Evolutionary conservation across 495 filamentous ascomycete species (phyloP).

Genomic region (Cairneyella variabilis): DNA sequence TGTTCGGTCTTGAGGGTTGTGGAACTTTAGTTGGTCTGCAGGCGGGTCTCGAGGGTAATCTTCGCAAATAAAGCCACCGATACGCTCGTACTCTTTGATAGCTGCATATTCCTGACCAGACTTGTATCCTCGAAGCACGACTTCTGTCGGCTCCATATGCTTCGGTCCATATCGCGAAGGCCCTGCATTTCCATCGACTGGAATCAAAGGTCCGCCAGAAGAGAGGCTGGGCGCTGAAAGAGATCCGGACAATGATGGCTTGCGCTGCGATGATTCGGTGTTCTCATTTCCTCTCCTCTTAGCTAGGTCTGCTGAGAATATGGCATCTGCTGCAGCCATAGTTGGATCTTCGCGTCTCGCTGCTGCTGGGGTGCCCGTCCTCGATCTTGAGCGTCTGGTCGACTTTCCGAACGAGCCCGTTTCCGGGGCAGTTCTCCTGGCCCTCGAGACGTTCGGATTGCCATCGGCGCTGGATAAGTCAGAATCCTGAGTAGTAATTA

Average conservation of each 20-base stretch:
- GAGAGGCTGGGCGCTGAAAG: slow-evolving; percentile 19
- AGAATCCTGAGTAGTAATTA: slow-evolving; percentile 18
- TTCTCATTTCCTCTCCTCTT: slow-evolving; percentile 15
- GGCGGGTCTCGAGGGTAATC: slow-evolving; percentile 77
- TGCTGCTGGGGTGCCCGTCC: slow-evolving; percentile 46
- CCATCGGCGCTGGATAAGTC: slow-evolving; percentile 35
- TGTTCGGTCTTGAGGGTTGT: slow-evolving; percentile 60
- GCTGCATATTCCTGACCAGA: slow-evolving; percentile 74
- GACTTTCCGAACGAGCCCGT: slow-evolving; percentile 55
- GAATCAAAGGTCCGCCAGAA: neutral
- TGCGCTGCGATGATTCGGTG: slow-evolving; percentile 18
- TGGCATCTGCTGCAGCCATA: slow-evolving; percentile 46
- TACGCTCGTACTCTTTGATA: slow-evolving; percentile 77
- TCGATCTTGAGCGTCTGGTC: slow-evolving; percentile 46
- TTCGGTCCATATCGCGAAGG: slow-evolving; percentile 43
- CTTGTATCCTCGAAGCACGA: slow-evolving; percentile 80
- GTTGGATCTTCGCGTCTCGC: slow-evolving; percentile 52
- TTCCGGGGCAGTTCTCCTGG: slow-evolving; percentile 42
- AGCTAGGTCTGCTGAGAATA: slow-evolving; percentile 28
- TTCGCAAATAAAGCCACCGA: slow-evolving; percentile 79
- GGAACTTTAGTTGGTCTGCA: slow-evolving; percentile 47
- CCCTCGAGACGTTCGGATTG: slow-evolving; percentile 22
- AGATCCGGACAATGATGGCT: slow-evolving; percentile 19
- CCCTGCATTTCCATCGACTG: slow-evolving; percentile 17
- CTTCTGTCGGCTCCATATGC: slow-evolving; percentile 69